These are phyloP conservation scores for Mycocentrospora acerina DNA, from an alignment of 2,329 filamentous ascomycete genomes.

Conservation along the genomic window DNA sequence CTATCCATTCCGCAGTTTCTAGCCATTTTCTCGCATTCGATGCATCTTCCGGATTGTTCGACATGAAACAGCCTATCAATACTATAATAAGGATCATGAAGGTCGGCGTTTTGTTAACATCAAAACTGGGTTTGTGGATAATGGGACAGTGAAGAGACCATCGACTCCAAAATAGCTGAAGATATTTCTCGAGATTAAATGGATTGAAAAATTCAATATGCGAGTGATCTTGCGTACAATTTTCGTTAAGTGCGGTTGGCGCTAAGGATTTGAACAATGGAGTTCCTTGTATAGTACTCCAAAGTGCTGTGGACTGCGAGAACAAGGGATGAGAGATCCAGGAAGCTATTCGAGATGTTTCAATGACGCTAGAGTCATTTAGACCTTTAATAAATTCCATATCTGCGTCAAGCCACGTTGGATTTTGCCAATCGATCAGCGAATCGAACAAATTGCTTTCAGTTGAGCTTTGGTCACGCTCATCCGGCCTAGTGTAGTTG, in stretches of 20 bases:
- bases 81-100: neutral
- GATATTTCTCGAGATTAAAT: neutral
- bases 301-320: constrained; percentile 1
- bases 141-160: neutral
- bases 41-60: neutral
- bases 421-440: no score
- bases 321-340: constrained; percentile 1
- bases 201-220: neutral
- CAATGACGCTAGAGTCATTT: neutral
- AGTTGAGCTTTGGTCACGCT: neutral
- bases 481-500: neutral
- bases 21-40: neutral
- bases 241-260: no score
- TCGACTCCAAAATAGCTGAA: neutral
- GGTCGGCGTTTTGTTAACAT: neutral
- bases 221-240: no score
- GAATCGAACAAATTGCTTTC: neutral
- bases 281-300: neutral
- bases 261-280: neutral
- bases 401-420: no score
- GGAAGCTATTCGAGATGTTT: neutral
- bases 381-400: no score
- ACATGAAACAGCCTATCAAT: neutral
- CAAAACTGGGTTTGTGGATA: neutral
- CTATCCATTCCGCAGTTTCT: neutral